Evolutionary conservation across 2,329 filamentous ascomycete genomes (phyloP), one percentile per base, ranked within the genome.

Genomic region (Colletotrichum viniferum): DNA sequence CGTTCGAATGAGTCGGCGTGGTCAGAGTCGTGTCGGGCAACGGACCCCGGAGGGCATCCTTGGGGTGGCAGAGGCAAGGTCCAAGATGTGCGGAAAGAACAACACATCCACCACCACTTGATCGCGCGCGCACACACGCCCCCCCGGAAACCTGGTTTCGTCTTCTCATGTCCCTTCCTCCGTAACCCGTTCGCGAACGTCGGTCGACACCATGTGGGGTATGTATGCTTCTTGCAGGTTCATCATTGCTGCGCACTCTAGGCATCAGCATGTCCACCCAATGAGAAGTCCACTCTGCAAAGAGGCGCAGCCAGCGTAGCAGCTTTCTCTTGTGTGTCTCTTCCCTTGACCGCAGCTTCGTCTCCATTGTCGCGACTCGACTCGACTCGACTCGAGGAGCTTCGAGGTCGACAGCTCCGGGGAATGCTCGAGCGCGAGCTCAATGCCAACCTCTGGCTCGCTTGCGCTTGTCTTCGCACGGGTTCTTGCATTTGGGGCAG

Each of bases 401-500:
- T 52, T 52, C 43, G 43, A 52, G n/a, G 43, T 52, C n/a, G 43
- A 52, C 43, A 52, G 43, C 43, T 52, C 43, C 10, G n/a, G 43
- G n/a, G 5, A 52, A 52, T 21, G n/a, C 43, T 52, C 43, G 43
- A 21, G 43, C 43, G n/a, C n/a, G 43, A 52, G n/a, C 52, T 76
- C 73, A 76, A 63, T 76, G 69, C 73, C 73, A 76, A 65, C 63
- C 73, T 71, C 76, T 62, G 18, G 61, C 64, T 48, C 66, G 69
- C 77, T 84, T 85, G 65, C 87, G 82, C 78, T 85, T 85, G 13
- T 81, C 75, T 79, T 90, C 88, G 79, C 88, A 89, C 4, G 81
- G 78, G 14, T 80, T 85, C 77, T 86, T 87, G 83, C 90, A 91
- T 16, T 79, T 76, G 7, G 83, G 82, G 80, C 90, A 92, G 58